Base-by-base conservation (phyloP, 805 yeast species). In the Brettanomyces nanus region DNA sequence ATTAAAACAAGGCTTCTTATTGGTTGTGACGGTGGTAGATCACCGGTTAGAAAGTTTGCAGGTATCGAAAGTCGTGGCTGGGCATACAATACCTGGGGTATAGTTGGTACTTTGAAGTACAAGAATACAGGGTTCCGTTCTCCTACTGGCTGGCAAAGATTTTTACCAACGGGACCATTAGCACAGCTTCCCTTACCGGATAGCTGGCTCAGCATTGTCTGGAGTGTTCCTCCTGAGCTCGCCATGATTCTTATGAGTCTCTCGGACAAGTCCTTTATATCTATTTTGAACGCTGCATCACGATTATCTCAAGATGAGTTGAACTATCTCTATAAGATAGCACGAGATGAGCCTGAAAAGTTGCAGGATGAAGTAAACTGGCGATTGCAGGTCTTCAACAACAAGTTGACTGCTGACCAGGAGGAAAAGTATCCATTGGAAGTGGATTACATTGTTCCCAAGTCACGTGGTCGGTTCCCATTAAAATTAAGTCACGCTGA, bases 21-120 rank as follows among this genome's bases (percentile, higher is more conserved):
- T 13, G 98, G 98, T 6, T 95, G 96, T 28, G 98, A 92, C 57
- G 98, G 98, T 1, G 86, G 78, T 57, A 85, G 87, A 57, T 87
- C 97, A 1, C 96, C 97, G 0, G 97, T 84, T 5, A 71, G 97
- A 34, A 69, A 72, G 45, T 89, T 72, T 52, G 81, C 97, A 0
- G 77, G 74, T 2, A 87, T 92, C 39, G 80, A 78, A 53, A 75
- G 94, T 2, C 71, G 95, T 34, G 98, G 98, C 13, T 92, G 97
- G 97, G 74, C 73, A 35, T 92, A 92, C 60, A 68, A 80, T 47
- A 70, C 85, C 35, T 85, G 79, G 62, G 98, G 97, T 1, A 79
- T 89, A n/a, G 98, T 92, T 3, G 96, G 92, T 0, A 83, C 95
- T 0, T 59, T 92, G 53, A 76, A 79, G 45, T 65, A 85, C 33